Base-by-base conservation (phyloP, 73 alveolate genomes). In the Tetrahymena borealis region DNA sequence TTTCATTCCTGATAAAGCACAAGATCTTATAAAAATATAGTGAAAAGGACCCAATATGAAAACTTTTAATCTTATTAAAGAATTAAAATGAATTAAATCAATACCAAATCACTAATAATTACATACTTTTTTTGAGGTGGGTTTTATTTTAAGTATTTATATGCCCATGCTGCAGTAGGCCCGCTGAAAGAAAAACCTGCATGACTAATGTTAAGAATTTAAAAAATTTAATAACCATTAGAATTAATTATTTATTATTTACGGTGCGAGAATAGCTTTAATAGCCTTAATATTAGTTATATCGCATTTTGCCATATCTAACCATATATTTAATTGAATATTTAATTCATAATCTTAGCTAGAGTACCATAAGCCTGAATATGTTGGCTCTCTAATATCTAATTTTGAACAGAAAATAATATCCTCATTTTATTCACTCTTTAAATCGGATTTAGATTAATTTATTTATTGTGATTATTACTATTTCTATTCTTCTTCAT, bases 101-200 rank as follows among this genome's bases (percentile, higher is more conserved):
- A 60, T 0, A n/a, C 28, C 28, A 43, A 43, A 11, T 18, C 33
- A 18, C 20, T 5, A 60, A 60, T 24, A 2, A 6, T 1, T 60
- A 20, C 0, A n/a, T 60, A 60, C 85, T 92, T 93, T 28, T 93
- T 90, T 11, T 77, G 33, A 16, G 95, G 95, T 31, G 95, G 95
- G 38, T 85, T 79, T 38, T 93, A 33, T 91, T 93, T 93, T 18
- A 93, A 77, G 40, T 93, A 93, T 40, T 39, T 93, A 20, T 93
- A 93, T 32, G 93, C 91, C 78, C 41, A 93, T 20, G 93, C 95
- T 15, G 95, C 95, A 24, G 95, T 93, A 33, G 95, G 95, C 6
- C 95, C 95, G 32, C 93, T 79, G 33, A 79, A 93, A 18, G 95
- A 91, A 93, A 39, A 93, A 24, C 95, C 95, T 39, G 95, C 95